Evolutionary conservation across 148 eudicot genomes (phyloP), one percentile per base, ranked within the genome.

Genomic region (Amaranthus palmeri): DNA sequence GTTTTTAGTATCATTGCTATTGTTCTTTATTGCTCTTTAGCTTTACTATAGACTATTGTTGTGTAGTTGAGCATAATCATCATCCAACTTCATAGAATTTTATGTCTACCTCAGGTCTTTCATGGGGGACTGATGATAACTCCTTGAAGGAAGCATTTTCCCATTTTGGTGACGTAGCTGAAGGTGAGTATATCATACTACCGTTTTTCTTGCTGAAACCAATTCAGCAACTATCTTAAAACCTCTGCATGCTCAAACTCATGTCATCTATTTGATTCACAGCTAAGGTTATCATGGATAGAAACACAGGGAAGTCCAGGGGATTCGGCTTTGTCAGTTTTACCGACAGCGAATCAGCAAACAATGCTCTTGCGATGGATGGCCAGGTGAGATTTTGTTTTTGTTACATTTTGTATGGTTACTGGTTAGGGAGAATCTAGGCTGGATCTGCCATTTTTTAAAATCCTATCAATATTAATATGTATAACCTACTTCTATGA

Each of bases 241-340:
- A 25, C 36, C 36, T 25, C 36, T 25, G 36, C 36, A 25, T 25
- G 36, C 36, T 25, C 36, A 25, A 25, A 25, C 36, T 25, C 36
- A 25, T 25, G 36, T 25, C 36, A 25, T 25, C 36, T 25, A 25
- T 52, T 50, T 64, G 50, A 6, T 75, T 15, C 36, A 58, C 88
- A 92, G 97, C 93, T 17, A 86, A 69, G 77, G 84, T 92, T 4
- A 85, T 92, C 78, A 84, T 76, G 5, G 97, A 92, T 61, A 83
- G 97, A 75, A 89, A 90, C 1, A 64, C 89, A 4, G 97, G 96
- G 51, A 89, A 76, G 73, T 92, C 97, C 41, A 85, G 89, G 74
- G 97, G 96, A 54, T 92, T 92, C 61, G 97, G 97, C 6, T 92
- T 92, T 76, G 96, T 92, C 61, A 80, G 62, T 72, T 89, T 77